Conservation (phyloP, 331 rosid species). For the Rhamnella rubrinervis region DNA sequence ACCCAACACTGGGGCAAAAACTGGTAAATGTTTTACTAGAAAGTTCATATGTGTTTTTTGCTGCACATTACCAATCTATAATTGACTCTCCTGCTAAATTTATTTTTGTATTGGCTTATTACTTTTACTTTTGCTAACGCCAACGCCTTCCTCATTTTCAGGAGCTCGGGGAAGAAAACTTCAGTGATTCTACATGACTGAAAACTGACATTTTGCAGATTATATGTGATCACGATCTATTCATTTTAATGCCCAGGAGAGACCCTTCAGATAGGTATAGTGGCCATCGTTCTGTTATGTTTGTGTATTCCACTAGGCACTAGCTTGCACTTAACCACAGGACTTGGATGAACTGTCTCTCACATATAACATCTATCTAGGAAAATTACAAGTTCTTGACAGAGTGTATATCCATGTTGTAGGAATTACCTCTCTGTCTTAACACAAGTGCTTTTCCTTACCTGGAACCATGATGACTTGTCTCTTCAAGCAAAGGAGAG, state of each 20-base stretch:
- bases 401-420: slow-evolving; percentile 19
- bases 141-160: slow-evolving; percentile 29
- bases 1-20: slow-evolving; percentile 94
- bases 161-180: slow-evolving; percentile 99
- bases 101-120: slow-evolving; percentile 30
- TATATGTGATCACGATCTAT: slow-evolving; percentile 93
- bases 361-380: background rate
- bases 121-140: slow-evolving; percentile 15
- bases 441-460: slow-evolving; percentile 92
- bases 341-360: slow-evolving; percentile 7
- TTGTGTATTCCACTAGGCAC: background rate
- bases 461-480: slow-evolving; percentile 98
- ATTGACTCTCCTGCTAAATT: background rate
- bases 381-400: slow-evolving; percentile 15
- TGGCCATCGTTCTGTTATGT: background rate
- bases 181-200: slow-evolving; percentile 98
- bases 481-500: slow-evolving; percentile 83
- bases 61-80: background rate
- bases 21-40: slow-evolving; percentile 50
- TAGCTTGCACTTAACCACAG: slow-evolving; percentile 1
- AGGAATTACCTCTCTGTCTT: slow-evolving; percentile 97
- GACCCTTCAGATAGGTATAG: slow-evolving; percentile 97
- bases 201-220: slow-evolving; percentile 92
- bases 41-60: background rate
- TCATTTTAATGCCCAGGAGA: slow-evolving; percentile 99